Percentiles rank a stretch among this genome's conserved stretches.
Conservation (phyloP, 768 basidiomycete genomes). For the Holtermannia corniformis region DNA sequence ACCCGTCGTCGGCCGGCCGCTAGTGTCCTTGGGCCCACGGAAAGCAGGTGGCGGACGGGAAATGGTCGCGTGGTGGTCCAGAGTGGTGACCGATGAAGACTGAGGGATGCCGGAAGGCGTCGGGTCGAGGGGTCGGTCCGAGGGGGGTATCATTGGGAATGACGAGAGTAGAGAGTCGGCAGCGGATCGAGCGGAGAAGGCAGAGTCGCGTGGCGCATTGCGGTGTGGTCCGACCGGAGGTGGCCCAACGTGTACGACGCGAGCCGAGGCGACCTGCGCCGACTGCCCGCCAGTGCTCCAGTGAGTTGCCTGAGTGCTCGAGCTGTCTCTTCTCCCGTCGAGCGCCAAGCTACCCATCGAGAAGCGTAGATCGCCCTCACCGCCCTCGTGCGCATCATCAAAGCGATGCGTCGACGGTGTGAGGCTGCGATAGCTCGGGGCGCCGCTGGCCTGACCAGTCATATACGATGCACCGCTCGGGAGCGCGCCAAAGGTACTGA, state of each 20-base stretch:
- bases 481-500: neutral
- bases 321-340: constrained; percentile 3
- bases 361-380: constrained; percentile 32
- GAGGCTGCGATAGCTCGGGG: neutral
- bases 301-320: neutral
- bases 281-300: neutral
- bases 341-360: constrained; percentile 38
- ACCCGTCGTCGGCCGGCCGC: constrained; percentile 18
- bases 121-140: neutral
- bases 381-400: constrained; percentile 1
- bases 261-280: neutral
- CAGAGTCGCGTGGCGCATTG: constrained; percentile 13
- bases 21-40: neutral
- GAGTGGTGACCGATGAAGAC: constrained; percentile 20
- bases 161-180: constrained; percentile 34
- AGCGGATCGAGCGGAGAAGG: constrained; percentile 22
- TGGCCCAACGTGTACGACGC: neutral
- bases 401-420: constrained; percentile 5
- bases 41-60: constrained; percentile 12
- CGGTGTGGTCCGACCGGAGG: neutral
- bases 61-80: constrained; percentile 15
- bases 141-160: constrained; percentile 39
- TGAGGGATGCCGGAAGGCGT: constrained; percentile 13
- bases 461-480: neutral
- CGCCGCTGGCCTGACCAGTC: neutral